Conservation (phyloP, 257 asterid genomes). For the Solanum pimpinellifolium region DNA sequence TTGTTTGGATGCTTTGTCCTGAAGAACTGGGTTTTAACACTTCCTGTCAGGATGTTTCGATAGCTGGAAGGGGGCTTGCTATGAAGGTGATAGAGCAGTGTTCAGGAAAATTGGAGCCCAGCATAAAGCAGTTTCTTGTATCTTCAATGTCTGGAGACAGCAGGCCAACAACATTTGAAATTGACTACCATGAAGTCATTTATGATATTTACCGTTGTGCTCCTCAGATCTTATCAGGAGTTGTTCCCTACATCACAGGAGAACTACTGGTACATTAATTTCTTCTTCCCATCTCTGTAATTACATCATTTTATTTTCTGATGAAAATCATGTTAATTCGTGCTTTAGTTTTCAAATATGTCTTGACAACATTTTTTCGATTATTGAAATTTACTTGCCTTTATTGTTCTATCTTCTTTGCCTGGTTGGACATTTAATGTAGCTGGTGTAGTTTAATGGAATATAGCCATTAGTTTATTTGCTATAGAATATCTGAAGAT, state of each 20-base stretch:
- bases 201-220: slow-evolving; percentile 68
- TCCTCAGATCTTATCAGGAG: slow-evolving; percentile 82
- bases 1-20: background rate
- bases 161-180: slow-evolving; percentile 40
- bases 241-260: slow-evolving; percentile 88
- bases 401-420: background rate
- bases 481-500: background rate
- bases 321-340: background rate
- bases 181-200: slow-evolving; percentile 62
- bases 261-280: slow-evolving; percentile 75
- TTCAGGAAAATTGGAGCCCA: slow-evolving; percentile 80
- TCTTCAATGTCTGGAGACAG: slow-evolving; percentile 87
- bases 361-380: background rate
- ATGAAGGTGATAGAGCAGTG: slow-evolving; percentile 65
- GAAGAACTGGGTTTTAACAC: background rate
- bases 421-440: background rate
- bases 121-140: slow-evolving; percentile 71
- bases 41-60: slow-evolving; percentile 43
- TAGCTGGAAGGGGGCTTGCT: slow-evolving; percentile 80
- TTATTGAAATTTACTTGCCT: background rate
- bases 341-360: background rate
- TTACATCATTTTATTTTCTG: background rate
- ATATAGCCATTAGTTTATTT: background rate
- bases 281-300: slow-evolving; percentile 8
- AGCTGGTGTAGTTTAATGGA: background rate